phyloP scores from a whole-genome alignment of 2,329 filamentous ascomycete species.

The Gyromitra esculenta region DNA sequence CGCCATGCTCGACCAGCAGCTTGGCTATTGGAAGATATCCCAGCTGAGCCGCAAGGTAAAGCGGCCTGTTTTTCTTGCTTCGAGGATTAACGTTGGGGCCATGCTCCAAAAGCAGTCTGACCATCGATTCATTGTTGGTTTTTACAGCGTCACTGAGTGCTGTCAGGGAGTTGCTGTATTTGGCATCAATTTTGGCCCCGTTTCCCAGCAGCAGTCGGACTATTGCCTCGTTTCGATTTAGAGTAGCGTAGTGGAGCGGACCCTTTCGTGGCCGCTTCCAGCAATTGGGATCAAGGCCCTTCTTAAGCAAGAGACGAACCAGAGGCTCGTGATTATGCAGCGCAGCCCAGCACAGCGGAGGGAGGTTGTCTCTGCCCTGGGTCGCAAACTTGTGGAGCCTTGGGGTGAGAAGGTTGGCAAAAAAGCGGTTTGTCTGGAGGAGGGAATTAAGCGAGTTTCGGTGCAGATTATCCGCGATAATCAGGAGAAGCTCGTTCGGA shows the following conservation, averaged over 20 bases:
- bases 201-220: conserved; percentile 10
- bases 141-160: conserved; percentile 21
- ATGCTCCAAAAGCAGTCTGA: conserved; percentile 22
- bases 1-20: not conserved
- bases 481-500: conserved; percentile 21
- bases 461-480: conserved; percentile 8
- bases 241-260: conserved; percentile 12
- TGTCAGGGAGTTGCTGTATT: conserved; percentile 15
- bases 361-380: conserved; percentile 4
- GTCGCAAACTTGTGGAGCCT: conserved; percentile 11
- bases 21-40: conserved; percentile 2
- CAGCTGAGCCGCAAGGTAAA: not conserved
- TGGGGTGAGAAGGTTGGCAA: conserved; percentile 8
- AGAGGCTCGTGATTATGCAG: conserved; percentile 1
- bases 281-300: conserved; percentile 15
- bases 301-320: conserved; percentile 16
- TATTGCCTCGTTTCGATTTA: conserved; percentile 1
- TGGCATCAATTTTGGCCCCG: conserved; percentile 13
- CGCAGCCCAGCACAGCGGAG: conserved; percentile 10
- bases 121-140: conserved; percentile 24
- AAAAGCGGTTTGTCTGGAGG: conserved; percentile 11
- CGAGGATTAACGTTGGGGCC: conserved; percentile 23
- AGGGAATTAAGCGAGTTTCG: conserved; percentile 9
- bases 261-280: conserved; percentile 20
- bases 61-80: conserved; percentile 32